These are phyloP conservation scores for Tympanopsis confertula DNA, from an alignment of 2,329 filamentous ascomycete species.

Conservation along the genomic window DNA sequence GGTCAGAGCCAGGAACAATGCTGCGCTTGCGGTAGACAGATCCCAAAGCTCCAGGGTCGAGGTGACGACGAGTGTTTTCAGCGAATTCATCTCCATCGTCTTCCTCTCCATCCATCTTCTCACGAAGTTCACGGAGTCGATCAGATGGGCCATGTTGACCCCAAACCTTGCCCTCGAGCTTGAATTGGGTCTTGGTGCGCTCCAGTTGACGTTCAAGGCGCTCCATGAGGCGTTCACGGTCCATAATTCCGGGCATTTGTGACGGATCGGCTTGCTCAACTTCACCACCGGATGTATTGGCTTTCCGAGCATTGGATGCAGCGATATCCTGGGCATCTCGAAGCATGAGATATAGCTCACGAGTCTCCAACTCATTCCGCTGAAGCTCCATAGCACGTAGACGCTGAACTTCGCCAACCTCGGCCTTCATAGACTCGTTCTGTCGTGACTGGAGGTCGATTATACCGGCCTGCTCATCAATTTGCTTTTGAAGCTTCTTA, in stretches of 20 bases:
- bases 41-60: slow-evolving; percentile 29
- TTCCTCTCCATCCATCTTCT: slow-evolving; percentile 55
- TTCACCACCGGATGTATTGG: slow-evolving; percentile 26
- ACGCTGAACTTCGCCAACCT: slow-evolving; percentile 55
- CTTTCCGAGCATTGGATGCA: slow-evolving; percentile 41
- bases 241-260: slow-evolving; percentile 60
- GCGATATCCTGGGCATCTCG: slow-evolving; percentile 66
- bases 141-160: slow-evolving; percentile 56
- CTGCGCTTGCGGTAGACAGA: slow-evolving; percentile 13
- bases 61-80: slow-evolving; percentile 6
- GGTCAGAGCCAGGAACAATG: slow-evolving; percentile 2
- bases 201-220: slow-evolving; percentile 63
- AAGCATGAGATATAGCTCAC: slow-evolving; percentile 71
- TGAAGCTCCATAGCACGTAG: slow-evolving; percentile 59
- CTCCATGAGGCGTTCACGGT: slow-evolving; percentile 60
- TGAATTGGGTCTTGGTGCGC: slow-evolving; percentile 64
- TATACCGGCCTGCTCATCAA: slow-evolving; percentile 57
- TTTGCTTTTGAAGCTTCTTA: slow-evolving; percentile 57
- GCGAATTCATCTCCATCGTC: not conserved
- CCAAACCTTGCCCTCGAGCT: slow-evolving; percentile 62
- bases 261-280: slow-evolving; percentile 41
- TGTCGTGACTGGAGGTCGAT: slow-evolving; percentile 58
- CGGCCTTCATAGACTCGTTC: slow-evolving; percentile 55
- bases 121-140: slow-evolving; percentile 57
- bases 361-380: slow-evolving; percentile 61